These are phyloP conservation scores for Pleurotus platypus DNA, from an alignment of 768 basidiomycete genomes.

Conservation along the genomic window DNA sequence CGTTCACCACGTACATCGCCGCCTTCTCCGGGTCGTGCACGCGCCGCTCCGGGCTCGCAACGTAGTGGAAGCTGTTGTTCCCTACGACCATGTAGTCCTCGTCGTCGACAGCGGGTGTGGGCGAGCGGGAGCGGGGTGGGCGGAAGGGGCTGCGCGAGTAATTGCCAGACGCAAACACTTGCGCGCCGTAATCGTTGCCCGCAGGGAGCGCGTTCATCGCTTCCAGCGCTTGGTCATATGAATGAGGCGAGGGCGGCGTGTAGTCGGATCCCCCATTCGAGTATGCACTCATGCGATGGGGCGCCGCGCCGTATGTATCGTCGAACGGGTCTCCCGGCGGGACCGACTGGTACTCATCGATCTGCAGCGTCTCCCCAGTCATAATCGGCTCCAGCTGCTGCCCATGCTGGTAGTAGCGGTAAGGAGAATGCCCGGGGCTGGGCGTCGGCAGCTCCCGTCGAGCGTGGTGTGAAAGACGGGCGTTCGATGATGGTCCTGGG, in stretches of 20 bases:
- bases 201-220: slow-evolving; percentile 29
- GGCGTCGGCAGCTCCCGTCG: slow-evolving; percentile 10
- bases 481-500: background rate
- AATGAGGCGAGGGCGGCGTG: slow-evolving; percentile 25
- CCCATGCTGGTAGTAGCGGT: slow-evolving; percentile 55
- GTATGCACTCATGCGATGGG: slow-evolving; percentile 19
- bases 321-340: slow-evolving; percentile 23
- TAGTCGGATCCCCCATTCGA: slow-evolving; percentile 22
- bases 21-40: slow-evolving; percentile 39
- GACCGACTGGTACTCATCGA: slow-evolving; percentile 25
- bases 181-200: slow-evolving; percentile 47
- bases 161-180: slow-evolving; percentile 67
- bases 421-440: slow-evolving; percentile 18
- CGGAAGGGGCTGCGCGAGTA: slow-evolving; percentile 44
- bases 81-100: slow-evolving; percentile 65
- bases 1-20: slow-evolving; percentile 14
- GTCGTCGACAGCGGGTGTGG: slow-evolving; percentile 71
- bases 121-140: slow-evolving; percentile 67
- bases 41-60: slow-evolving; percentile 28
- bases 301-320: slow-evolving; percentile 22
- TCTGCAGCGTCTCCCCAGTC: slow-evolving; percentile 61
- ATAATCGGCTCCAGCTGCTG: slow-evolving; percentile 59
- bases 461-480: background rate
- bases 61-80: slow-evolving; percentile 54
- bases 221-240: slow-evolving; percentile 27